Base-by-base conservation (phyloP, 164 flowering plant genomes). In the Macadamia integrifolia region DNA sequence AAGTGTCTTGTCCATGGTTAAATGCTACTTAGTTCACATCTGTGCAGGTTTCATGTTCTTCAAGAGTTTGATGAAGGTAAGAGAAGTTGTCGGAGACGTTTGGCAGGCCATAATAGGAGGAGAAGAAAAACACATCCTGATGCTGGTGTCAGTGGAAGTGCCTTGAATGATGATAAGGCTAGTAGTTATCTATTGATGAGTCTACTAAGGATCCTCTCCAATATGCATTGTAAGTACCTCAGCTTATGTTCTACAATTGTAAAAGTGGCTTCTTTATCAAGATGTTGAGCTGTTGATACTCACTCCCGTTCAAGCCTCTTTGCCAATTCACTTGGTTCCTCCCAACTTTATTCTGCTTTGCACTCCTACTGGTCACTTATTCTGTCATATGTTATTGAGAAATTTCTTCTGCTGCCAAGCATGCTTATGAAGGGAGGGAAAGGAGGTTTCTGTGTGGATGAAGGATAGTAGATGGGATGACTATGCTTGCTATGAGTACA, bases 51-150 rank as follows among this genome's bases (percentile, higher is more conserved):
- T 74, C 89, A 86, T 69, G 72, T 74, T 14, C 87, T 86, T 74
- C 84, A 76, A 76, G 87, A 84, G 72, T 86, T 86, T 75, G 87
- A 84, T 66, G 86, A 86, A 64, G 86, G 81, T 60, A 84, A 86
- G 75, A 79, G 85, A 74, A 84, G 87, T 70, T 84, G 87, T 43
- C 80, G 86, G 14, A 76, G 84, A 30, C 87, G 86, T 48, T 75
- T 86, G 70, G 87, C 87, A 32, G 87, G 87, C 62, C 89, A 84
- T 66, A 84, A 84, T 66, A 79, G 74, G 66, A 69, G 89, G 64
- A 84, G 87, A 74, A 82, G 89, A 75, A 86, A 84, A 71, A 78
- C 80, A 18, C 76, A 84, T 72, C 81, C 79, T 5, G 81, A 81
- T 35, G 14, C 75, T 46, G 79, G 48, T 67, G 78, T 40, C 70